Evolutionary conservation across 2,329 filamentous ascomycete genomes (phyloP).

Genomic region (Xylaria sp.): DNA sequence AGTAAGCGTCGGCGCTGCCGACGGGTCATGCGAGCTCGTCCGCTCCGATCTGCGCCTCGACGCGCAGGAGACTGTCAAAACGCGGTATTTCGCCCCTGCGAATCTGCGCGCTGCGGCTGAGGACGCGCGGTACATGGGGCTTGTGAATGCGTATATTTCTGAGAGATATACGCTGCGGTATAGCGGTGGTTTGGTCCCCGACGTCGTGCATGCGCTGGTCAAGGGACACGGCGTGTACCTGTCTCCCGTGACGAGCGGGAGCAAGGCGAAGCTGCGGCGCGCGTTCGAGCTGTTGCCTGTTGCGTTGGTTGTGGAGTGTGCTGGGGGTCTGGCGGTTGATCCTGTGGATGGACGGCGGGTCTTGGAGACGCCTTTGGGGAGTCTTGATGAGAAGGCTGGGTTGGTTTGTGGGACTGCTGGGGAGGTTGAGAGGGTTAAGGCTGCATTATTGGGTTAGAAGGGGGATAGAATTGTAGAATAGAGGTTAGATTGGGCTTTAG

Average conservation of each 20-base stretch:
- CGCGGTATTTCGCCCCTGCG: conserved; percentile 70
- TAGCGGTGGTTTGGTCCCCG: conserved; percentile 69
- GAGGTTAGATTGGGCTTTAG: neutral
- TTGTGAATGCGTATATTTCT: conserved; percentile 62
- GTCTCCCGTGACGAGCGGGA: conserved; percentile 63
- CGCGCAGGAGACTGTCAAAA: conserved; percentile 53
- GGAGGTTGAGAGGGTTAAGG: conserved; percentile 31
- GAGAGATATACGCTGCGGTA: conserved; percentile 70
- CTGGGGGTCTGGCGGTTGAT: conserved; percentile 66
- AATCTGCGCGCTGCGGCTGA: conserved; percentile 69
- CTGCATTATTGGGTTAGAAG: conserved; percentile 19
- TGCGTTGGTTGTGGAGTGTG: conserved; percentile 70
- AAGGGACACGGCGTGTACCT: conserved; percentile 72
- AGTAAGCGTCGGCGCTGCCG: conserved; percentile 54
- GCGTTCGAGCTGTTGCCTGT: conserved; percentile 70
- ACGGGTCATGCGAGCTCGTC: conserved; percentile 53
- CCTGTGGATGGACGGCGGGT: conserved; percentile 56
- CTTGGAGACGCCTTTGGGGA: conserved; percentile 52
- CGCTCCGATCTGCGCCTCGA: conserved; percentile 55
- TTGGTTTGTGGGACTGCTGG: conserved; percentile 60
- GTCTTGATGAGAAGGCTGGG: conserved; percentile 62
- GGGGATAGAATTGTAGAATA: neutral
- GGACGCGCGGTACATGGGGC: conserved; percentile 58
- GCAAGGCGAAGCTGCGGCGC: conserved; percentile 66
- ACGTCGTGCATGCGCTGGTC: conserved; percentile 67